These are phyloP conservation scores for Alternaria ventricosa DNA, from an alignment of 2,329 filamentous ascomycete genomes.

Conservation along the genomic window DNA sequence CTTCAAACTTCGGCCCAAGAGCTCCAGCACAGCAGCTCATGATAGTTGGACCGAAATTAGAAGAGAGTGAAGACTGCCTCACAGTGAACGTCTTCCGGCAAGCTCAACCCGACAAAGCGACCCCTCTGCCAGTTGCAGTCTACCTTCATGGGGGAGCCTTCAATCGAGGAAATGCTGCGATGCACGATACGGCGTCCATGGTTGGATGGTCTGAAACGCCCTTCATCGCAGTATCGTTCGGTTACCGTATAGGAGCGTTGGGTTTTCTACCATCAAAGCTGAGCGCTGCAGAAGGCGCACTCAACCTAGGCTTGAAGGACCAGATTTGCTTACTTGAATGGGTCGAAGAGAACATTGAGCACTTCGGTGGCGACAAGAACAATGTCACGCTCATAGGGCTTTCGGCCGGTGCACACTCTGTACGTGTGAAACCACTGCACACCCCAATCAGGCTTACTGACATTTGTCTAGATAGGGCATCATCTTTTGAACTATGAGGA, in stretches of 20 bases:
- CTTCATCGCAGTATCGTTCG: conserved; percentile 60
- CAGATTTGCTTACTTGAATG: conserved; percentile 50
- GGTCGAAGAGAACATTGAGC: conserved; percentile 50
- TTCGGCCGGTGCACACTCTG: conserved; percentile 31
- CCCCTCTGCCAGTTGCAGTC: conserved; percentile 40
- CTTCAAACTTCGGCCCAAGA: conserved; percentile 22
- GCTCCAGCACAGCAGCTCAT: conserved; percentile 27
- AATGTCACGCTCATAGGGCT: conserved; percentile 31
- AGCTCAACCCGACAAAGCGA: conserved; percentile 2
- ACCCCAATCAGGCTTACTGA: background rate
- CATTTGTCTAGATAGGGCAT: conserved; percentile 62
- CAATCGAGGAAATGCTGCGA: conserved; percentile 48
- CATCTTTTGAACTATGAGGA: conserved; percentile 63
- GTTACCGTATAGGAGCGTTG: conserved; percentile 27
- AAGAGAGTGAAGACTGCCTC: conserved; percentile 32
- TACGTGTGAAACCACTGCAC: background rate
- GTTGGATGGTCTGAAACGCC: conserved; percentile 60
- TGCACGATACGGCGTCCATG: conserved; percentile 67
- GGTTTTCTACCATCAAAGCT: conserved; percentile 16
- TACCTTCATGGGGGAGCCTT: conserved; percentile 71
- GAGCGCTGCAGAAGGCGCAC: conserved; percentile 40
- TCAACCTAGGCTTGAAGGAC: conserved; percentile 31
- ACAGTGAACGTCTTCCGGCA: conserved; percentile 29
- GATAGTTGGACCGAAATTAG: conserved; percentile 12
- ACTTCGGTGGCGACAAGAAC: conserved; percentile 36